phyloP scores from a whole-genome alignment of 129 eudicot genomes.

The Calendula officinalis region DNA sequence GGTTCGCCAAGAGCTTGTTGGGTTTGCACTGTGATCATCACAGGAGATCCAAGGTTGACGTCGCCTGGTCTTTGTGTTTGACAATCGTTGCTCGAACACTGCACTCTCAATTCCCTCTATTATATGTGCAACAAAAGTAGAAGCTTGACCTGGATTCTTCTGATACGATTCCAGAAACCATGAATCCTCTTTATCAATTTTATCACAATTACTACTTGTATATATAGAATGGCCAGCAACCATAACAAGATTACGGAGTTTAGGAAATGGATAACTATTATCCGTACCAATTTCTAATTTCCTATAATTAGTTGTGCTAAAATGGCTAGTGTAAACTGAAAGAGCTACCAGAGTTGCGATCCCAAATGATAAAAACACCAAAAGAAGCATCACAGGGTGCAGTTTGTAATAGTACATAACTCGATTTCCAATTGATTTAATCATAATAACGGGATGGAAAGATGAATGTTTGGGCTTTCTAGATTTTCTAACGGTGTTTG shows the following conservation, averaged over 20 bases:
- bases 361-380: constrained; percentile 56
- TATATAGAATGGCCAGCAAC: constrained; percentile 97
- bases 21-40: too few relatives aligned
- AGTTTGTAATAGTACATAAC: constrained; percentile 59
- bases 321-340: constrained; percentile 43
- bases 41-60: too few relatives aligned
- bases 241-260: constrained; percentile 80
- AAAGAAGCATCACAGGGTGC: constrained; percentile 58
- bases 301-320: constrained; percentile 28
- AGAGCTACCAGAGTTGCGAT: constrained; percentile 40
- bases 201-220: constrained; percentile 81
- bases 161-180: constrained; percentile 92
- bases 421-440: constrained; percentile 53
- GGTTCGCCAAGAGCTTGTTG: too few relatives aligned
- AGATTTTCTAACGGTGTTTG: constrained; percentile 53
- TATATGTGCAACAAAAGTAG: constrained; percentile 77
- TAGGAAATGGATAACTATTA: constrained; percentile 52
- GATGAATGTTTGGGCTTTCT: constrained; percentile 48
- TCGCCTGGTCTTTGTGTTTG: too few relatives aligned
- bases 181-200: constrained; percentile 75
- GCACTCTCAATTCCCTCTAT: constrained; percentile 67
- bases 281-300: constrained; percentile 25
- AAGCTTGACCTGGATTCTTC: constrained; percentile 92
- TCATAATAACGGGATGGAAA: constrained; percentile 48
- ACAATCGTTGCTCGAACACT: too few relatives aligned